Base-by-base conservation (phyloP, 257 asterid species). In the Solanum clarkiae region DNA sequence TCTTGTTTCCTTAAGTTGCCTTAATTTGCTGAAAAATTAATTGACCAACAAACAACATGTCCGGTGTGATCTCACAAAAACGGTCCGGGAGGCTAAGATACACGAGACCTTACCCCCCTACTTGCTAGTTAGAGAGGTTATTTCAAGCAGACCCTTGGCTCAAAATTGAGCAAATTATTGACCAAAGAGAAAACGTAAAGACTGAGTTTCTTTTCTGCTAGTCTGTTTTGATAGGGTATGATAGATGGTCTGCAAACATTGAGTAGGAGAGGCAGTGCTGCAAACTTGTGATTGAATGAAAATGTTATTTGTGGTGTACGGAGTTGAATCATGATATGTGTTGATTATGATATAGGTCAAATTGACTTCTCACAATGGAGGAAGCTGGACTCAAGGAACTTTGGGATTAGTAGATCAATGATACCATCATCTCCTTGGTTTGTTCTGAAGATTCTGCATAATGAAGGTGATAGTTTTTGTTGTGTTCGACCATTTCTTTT, bases 351-450 rank as follows among this genome's bases (percentile, higher is more conserved):
- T 88, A 24, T 82, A 92, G 97, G 92, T 82, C 79, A 65, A 87
- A 85, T 79, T 36, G 92, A 89, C 84, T 56, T 85, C 79, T 88
- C 94, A 49, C 91, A 90, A 84, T 94, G 98, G 94, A 89, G 91
- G 84, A 94, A 90, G 93, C 68, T 94, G 89, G 93, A 94, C 89
- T 88, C 98, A 2, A 88, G 90, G 90, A 82, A 68, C 69, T 84
- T 91, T 86, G 99, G 99, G 88, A 74, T 97, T 80, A 82, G 85
- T 45, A 84, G 87, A 81, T 92, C 93, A 69, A 92, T 72, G 94
- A 89, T 95, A 88, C 86, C 98, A 65, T 8, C 40, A 18, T 72
- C 95, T 79, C 88, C 98, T 26, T 90, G 86, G 95, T 87, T 47
- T 80, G 94, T 95, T 84, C 88, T 97, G 70, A 89, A 80, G 88